Evolutionary conservation across 2,329 filamentous ascomycete genomes (phyloP).

Genomic region (Apiospora kogelbergensis): DNA sequence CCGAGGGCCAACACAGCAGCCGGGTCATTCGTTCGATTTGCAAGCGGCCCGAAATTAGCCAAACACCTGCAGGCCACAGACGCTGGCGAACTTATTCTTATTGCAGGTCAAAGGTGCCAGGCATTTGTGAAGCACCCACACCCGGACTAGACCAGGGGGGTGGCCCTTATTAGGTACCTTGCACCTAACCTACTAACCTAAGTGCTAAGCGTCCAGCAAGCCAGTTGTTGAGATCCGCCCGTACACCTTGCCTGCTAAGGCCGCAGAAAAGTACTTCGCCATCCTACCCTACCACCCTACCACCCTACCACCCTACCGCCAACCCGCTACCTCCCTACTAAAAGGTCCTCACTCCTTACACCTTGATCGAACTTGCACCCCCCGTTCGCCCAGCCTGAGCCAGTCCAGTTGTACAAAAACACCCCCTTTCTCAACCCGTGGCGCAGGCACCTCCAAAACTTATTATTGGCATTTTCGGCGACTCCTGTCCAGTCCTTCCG

Average conservation of each 20-base stretch:
- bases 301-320: too few relatives aligned
- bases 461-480: slow-evolving; percentile 8
- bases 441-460: slow-evolving; percentile 7
- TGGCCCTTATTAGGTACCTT: slow-evolving; percentile 2
- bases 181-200: neutral
- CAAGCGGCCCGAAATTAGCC: slow-evolving; percentile 5
- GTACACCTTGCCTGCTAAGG: neutral
- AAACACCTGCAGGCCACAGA: slow-evolving; percentile 5
- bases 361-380: neutral
- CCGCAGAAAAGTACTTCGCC: neutral
- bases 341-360: neutral
- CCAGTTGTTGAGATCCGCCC: slow-evolving; percentile 3
- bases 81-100: neutral
- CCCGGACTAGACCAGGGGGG: slow-evolving; percentile 1
- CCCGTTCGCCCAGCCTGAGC: neutral
- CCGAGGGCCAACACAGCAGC: neutral
- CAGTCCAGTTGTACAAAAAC: neutral
- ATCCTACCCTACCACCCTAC: too few relatives aligned
- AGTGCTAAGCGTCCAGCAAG: too few relatives aligned
- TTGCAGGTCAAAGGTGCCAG: too few relatives aligned
- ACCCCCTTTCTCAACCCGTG: slow-evolving; percentile 7
- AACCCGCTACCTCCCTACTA: neutral
- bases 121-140: slow-evolving; percentile 6
- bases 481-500: neutral
- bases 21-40: slow-evolving; percentile 2